Evolutionary conservation across 106 monocot genomes (phyloP).

Genomic region (Phalaenopsis equestris): DNA sequence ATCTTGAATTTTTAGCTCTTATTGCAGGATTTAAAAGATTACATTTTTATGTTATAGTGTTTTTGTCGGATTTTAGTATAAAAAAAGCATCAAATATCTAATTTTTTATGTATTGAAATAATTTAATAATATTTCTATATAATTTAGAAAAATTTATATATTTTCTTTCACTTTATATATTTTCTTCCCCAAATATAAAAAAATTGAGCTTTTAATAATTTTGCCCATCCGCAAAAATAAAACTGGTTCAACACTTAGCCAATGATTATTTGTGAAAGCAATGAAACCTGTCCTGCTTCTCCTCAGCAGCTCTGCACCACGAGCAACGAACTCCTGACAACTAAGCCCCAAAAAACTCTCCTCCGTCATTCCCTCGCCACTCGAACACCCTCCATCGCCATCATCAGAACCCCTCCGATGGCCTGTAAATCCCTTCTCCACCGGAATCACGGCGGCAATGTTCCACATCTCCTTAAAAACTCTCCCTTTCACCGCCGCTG

Average conservation of each 20-base stretch:
- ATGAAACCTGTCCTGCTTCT: slow-evolving; percentile 75
- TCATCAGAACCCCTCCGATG: slow-evolving; percentile 26
- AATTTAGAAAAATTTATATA: no score
- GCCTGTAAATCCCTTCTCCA: slow-evolving; percentile 42
- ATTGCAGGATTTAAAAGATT: no score
- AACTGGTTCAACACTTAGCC: no score
- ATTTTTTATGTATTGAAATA: no score
- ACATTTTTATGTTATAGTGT: no score
- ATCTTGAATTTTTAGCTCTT: no score
- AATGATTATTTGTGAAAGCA: background rate
- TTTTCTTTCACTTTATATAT: no score
- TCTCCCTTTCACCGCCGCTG: slow-evolving; percentile 67
- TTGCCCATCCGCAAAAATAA: no score
- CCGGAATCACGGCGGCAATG: slow-evolving; percentile 69
- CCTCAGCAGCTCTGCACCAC: slow-evolving; percentile 76
- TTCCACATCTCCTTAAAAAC: slow-evolving; percentile 75
- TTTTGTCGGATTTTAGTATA: background rate
- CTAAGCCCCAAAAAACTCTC: slow-evolving; percentile 64
- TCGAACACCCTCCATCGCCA: slow-evolving; percentile 40
- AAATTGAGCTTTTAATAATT: no score
- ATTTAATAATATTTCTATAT: no score
- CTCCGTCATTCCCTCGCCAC: slow-evolving; percentile 5
- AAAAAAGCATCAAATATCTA: background rate
- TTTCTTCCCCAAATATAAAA: no score
- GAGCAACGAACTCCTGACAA: slow-evolving; percentile 64